Evolutionary conservation across 1,284 basidiomycete species (phyloP).

Genomic region (Austropuccinia psidii): DNA sequence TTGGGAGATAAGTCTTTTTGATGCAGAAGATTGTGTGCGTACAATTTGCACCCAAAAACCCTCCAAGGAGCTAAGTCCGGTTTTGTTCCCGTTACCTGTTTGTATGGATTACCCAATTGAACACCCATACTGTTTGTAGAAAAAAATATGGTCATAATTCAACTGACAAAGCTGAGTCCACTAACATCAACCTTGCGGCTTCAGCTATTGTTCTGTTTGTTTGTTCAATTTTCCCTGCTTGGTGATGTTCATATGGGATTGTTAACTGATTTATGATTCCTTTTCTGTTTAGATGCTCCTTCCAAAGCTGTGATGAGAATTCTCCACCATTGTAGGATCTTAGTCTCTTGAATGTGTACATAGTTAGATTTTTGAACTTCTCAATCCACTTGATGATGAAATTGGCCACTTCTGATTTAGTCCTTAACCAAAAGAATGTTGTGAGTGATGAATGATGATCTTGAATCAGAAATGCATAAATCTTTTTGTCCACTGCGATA

Average conservation of each 20-base stretch:
- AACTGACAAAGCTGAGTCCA: not conserved
- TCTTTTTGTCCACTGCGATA: too few relatives aligned
- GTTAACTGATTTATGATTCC: not conserved
- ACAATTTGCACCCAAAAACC: not conserved
- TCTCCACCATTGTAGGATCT: too few relatives aligned
- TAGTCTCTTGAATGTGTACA: too few relatives aligned
- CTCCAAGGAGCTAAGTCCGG: not conserved
- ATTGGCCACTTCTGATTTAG: too few relatives aligned
- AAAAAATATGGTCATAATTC: not conserved
- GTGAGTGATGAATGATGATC: not conserved
- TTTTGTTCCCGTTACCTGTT: not conserved
- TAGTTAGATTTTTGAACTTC: too few relatives aligned
- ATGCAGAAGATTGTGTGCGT: not conserved
- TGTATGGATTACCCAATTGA: not conserved
- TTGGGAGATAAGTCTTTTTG: not conserved
- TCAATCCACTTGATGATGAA: too few relatives aligned
- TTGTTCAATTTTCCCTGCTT: not conserved
- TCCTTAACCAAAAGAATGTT: not conserved
- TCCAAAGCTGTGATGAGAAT: too few relatives aligned
- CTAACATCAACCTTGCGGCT: not conserved
- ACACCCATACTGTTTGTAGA: not conserved
- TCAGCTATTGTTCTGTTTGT: not conserved
- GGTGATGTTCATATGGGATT: not conserved
- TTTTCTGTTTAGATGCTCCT: not conserved
- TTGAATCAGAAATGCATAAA: not conserved